A percentile compares a stretch with the other conserved stretches of the same genome.
Evolutionary conservation across 2,329 filamentous ascomycete genomes (phyloP).

Genomic region (Neonectria punicea): DNA sequence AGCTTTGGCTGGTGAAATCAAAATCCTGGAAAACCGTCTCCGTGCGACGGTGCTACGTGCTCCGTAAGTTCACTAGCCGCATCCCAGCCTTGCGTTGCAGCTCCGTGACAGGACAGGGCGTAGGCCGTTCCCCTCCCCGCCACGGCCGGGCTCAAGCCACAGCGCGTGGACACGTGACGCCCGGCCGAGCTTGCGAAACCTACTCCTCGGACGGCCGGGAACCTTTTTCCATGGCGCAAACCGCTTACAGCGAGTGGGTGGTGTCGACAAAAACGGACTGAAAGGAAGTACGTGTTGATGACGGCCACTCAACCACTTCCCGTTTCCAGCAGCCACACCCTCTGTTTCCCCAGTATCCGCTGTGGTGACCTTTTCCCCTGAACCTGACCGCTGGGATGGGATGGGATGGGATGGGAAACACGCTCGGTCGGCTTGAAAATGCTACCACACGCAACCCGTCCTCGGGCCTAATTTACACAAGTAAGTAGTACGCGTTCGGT

Average conservation of each 20-base stretch:
- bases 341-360: slow-evolving; percentile 4
- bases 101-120: slow-evolving; percentile 3
- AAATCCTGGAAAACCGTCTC: slow-evolving; percentile 13
- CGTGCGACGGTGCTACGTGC: slow-evolving; percentile 11
- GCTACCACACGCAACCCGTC: slow-evolving; percentile 12
- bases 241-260: not conserved
- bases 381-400: slow-evolving; percentile 21
- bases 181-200: not conserved
- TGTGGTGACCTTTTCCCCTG: slow-evolving; percentile 27
- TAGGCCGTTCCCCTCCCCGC: slow-evolving; percentile 1
- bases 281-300: not conserved
- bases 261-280: not conserved
- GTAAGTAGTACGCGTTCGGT: not conserved
- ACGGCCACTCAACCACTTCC: not conserved
- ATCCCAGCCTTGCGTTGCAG: slow-evolving; percentile 33
- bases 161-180: slow-evolving; percentile 41
- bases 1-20: not conserved
- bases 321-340: slow-evolving; percentile 15
- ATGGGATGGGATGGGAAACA: slow-evolving; percentile 18
- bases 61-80: slow-evolving; percentile 13
- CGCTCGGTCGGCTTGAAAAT: slow-evolving; percentile 14
- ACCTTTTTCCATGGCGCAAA: not conserved
- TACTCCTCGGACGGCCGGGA: slow-evolving; percentile 3
- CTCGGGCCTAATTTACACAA: slow-evolving; percentile 18
- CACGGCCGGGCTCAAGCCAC: slow-evolving; percentile 34